phyloP scores from a whole-genome alignment of 495 filamentous ascomycete species.

The Letharia lupina region DNA sequence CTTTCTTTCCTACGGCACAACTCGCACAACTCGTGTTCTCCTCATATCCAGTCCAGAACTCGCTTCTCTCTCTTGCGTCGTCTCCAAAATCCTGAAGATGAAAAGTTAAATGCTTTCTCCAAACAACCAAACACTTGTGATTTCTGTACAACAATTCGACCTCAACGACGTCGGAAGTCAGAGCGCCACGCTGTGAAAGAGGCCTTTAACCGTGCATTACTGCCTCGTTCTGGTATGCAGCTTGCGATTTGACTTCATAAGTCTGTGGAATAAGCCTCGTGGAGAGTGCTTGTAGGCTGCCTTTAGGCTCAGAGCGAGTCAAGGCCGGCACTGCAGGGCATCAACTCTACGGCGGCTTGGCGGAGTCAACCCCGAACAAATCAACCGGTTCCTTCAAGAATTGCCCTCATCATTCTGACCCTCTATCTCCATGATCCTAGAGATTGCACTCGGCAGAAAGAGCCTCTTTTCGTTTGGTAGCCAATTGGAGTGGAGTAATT shows the following conservation, averaged over 20 bases:
- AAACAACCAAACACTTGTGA: background rate
- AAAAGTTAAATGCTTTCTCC: background rate
- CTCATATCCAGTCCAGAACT: no score
- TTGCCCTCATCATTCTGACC: background rate
- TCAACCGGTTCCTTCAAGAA: background rate
- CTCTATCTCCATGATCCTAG: background rate
- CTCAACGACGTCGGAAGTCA: background rate
- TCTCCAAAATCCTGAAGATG: background rate
- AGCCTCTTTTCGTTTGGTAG: background rate
- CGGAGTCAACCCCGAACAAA: background rate
- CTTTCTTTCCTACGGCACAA: background rate
- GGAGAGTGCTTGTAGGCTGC: slow-evolving; percentile 2
- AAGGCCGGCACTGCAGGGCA: background rate
- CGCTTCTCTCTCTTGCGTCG: no score
- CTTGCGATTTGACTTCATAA: background rate
- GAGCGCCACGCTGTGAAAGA: background rate
- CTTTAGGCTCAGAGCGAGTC: background rate
- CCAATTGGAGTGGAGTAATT: background rate
- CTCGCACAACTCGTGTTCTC: background rate
- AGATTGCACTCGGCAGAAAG: background rate
- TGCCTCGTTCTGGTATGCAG: background rate
- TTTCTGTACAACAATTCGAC: background rate
- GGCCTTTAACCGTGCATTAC: background rate
- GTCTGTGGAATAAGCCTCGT: background rate
- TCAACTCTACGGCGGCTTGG: background rate